Base-by-base conservation (phyloP, 306 rosid genomes). In the Glycine latifolia region DNA sequence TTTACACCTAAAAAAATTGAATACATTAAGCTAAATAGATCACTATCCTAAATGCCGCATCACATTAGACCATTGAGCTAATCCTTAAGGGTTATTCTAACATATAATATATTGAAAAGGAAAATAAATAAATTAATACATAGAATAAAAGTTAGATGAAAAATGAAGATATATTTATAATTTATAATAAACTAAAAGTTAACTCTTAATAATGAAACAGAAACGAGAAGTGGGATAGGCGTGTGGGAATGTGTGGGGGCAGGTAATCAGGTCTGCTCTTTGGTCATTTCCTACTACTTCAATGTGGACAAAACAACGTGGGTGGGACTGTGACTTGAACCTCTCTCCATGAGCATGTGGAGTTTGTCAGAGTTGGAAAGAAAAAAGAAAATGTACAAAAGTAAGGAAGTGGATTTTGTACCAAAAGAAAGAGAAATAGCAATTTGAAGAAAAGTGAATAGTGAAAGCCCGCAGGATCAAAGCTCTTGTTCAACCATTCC, bases 221-320 rank as follows among this genome's bases (percentile, higher is more conserved):
- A 53, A 26, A 71, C 48, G 76, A 71, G 54, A 78, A 52, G 84
- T 65, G 78, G 70, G 68, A 69, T 58, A 79, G 83, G 69, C 63
- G 66, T 77, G 73, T 20, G 66, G 80, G 85, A 86, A 81, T 76
- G 79, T 26, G 31, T 26, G 31, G 31, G 31, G 31, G 31, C 31
- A 26, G 31, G 31, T 26, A 26, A 26, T 26, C 31, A 71, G 89
- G 79, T 87, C 79, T 78, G 87, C 17, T 69, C 75, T 71, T 73
- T 47, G 86, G 71, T 82, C 72, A 85, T 60, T 84, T 84, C 83
- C 72, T 80, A 44, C 62, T 82, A 72, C 67, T 88, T 83, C 85
- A 87, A 87, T 84, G 94, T 87, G 95, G 90, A 89, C 92, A 89
- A 88, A 83, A 84, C 71, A 88, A 89, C 89, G 94, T 83, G 90